phyloP scores from a whole-genome alignment of 106 monocot species.

The Dioscorea zingiberensis region DNA sequence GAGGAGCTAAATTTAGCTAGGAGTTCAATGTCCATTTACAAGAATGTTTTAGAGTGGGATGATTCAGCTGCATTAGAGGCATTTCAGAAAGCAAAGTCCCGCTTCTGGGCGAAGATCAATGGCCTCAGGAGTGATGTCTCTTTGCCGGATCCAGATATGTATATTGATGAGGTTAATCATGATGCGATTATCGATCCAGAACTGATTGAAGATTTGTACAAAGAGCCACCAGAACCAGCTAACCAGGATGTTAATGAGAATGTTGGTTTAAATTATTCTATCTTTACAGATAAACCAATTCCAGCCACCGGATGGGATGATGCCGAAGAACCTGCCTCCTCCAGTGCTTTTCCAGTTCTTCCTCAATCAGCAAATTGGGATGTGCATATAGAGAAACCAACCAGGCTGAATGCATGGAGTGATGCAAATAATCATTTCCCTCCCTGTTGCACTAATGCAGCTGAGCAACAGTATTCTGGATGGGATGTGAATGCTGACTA shows the following conservation, averaged over 20 bases:
- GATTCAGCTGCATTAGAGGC: conserved; percentile 48
- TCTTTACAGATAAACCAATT: neutral
- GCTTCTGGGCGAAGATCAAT: too few species aligned
- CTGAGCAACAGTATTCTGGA: too few species aligned
- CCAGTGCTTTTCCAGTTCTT: neutral
- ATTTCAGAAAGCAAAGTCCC: conserved; percentile 20
- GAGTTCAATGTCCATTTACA: conserved; percentile 15
- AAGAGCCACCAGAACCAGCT: conserved; percentile 5
- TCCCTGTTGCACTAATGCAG: too few species aligned
- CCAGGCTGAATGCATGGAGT: neutral
- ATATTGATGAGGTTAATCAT: conserved; percentile 33
- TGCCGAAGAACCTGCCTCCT: neutral
- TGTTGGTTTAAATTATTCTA: neutral
- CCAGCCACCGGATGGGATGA: conserved; percentile 11
- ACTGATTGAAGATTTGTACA: conserved; percentile 36
- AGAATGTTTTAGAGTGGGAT: conserved; percentile 44
- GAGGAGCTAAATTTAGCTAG: conserved; percentile 24
- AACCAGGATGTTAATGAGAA: neutral
- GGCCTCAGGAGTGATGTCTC: too few species aligned
- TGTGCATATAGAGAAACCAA: neutral
- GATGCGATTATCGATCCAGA: conserved; percentile 26
- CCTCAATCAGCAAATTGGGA: neutral
- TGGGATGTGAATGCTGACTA: too few species aligned
- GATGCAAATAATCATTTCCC: conserved; percentile 4
- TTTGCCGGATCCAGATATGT: conserved; percentile 43